Conservation (phyloP, 352 stramenopile genomes). For the Pythium grandisporangium region DNA sequence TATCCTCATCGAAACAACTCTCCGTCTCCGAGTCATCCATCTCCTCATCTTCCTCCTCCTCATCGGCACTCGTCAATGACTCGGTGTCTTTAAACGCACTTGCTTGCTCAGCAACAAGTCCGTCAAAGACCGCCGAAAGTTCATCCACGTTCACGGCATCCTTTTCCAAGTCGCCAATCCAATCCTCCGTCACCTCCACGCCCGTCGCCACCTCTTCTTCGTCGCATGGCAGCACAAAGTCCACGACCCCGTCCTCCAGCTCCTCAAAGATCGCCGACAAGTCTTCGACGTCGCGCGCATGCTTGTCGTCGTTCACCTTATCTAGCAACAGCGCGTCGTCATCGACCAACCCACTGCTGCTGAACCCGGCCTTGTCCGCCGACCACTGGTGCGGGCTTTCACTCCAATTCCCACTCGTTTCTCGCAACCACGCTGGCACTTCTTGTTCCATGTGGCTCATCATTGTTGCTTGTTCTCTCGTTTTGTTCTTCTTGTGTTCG, state of each 20-base stretch:
- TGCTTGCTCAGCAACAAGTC: constrained; percentile 38
- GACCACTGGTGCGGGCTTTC: constrained; percentile 26
- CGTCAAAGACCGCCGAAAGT: constrained; percentile 58
- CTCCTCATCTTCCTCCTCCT: constrained; percentile 11
- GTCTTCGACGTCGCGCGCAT: constrained; percentile 69
- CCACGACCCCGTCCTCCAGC: constrained; percentile 39
- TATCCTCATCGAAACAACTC: constrained; percentile 16
- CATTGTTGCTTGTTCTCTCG: constrained; percentile 30
- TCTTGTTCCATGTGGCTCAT: constrained; percentile 43
- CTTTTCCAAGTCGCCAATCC: constrained; percentile 59
- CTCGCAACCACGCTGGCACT: constrained; percentile 44
- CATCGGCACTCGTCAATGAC: constrained; percentile 6
- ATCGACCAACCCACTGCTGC: background rate
- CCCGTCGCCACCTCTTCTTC: constrained; percentile 26
- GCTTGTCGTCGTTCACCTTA: constrained; percentile 63
- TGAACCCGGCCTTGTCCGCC: constrained; percentile 28
- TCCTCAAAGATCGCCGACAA: constrained; percentile 67
- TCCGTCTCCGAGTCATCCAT: constrained; percentile 27
- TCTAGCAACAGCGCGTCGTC: constrained; percentile 50
- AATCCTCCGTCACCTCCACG: constrained; percentile 22
- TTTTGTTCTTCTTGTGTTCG: constrained; percentile 53
- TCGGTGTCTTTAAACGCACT: constrained; percentile 8
- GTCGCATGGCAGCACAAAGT: constrained; percentile 52
- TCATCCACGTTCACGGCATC: constrained; percentile 67
- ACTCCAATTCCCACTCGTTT: constrained; percentile 34